Base-by-base conservation (phyloP, 192 early-diverging fungal species). In the Jimgerdemannia lactiflua region DNA sequence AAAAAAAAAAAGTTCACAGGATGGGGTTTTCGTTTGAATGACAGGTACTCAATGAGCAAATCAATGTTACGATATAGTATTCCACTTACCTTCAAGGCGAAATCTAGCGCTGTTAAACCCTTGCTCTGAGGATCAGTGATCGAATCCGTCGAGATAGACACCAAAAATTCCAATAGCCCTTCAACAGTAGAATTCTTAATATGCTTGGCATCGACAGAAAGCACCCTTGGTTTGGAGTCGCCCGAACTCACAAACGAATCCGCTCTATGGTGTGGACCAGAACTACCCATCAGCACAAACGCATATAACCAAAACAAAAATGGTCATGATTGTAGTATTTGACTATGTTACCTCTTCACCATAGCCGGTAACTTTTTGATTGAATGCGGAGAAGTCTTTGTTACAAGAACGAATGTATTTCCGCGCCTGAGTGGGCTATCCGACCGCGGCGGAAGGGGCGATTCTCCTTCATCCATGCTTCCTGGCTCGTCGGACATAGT, bases 121-220 rank as follows among this genome's bases (percentile, higher is more conserved):
- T 89, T 90, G 17, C 65, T 39, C 9, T 70, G 78, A 3, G 79
- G 72, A 63, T 87, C 89, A 64, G 89, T 42, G 39, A 91, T 79
- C 10, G 88, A 88, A 42, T 89, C 85, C 44, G 89, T 79, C 17
- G 82, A 78, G 8, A 90, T 84, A 18, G 75, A 76, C 19, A 91
- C 85, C 66, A 92, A 75, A n/a, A 89, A 78, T 71, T 90, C 84
- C 4, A 91, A 40, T 42, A 89, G 63, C 8, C 83, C 79, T 69
- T 85, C 71, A 3, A 85, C 70, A 54, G 81, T 84, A 14, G 80
- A 72, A 3, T 81, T 79, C 67, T 70, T 66, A 73, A 39, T 65
- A 77, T 42, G 76, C 71, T 69, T 40, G 39, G 41, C 29, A 42
- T 69, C 67, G 17, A 39, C 67, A 69, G 8, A 69, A 69, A 69